phyloP scores from a whole-genome alignment of 1,284 basidiomycete genomes.

The Apiotrichum laibachii region DNA sequence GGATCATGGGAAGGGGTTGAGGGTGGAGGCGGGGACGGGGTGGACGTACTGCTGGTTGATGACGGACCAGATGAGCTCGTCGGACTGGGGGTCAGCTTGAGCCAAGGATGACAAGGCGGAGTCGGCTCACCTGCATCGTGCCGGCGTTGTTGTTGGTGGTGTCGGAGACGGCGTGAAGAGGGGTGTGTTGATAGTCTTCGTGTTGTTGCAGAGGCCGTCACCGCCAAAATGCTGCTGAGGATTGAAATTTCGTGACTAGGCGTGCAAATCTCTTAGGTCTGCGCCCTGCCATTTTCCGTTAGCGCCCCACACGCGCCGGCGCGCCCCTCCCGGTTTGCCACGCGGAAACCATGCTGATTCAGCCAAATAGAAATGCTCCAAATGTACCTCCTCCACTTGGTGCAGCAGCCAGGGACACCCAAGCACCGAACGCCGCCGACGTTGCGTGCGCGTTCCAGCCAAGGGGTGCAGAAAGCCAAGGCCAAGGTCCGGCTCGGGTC shows the following conservation, averaged over 20 bases:
- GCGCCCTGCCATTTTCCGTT: background rate
- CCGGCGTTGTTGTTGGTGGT: background rate
- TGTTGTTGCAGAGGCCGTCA: slow-evolving; percentile 1
- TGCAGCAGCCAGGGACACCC: background rate
- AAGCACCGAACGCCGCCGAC: background rate
- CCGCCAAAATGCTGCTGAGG: background rate
- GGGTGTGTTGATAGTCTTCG: background rate
- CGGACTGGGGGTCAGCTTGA: slow-evolving; percentile 62
- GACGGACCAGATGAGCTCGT: slow-evolving; percentile 94
- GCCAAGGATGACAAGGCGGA: too few species aligned
- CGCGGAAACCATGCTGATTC: too few species aligned
- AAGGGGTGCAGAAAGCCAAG: background rate
- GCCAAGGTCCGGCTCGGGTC: background rate
- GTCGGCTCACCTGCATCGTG: slow-evolving; percentile 44
- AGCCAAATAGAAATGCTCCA: too few species aligned
- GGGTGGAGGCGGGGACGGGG: background rate
- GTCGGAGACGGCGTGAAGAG: background rate
- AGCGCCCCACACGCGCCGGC: background rate
- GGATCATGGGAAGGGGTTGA: background rate
- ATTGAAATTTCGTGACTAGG: slow-evolving; percentile 10
- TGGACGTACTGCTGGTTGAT: slow-evolving; percentile 72
- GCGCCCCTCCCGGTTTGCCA: background rate
- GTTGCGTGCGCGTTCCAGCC: background rate
- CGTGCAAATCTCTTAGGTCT: slow-evolving; percentile 1
- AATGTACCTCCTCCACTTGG: too few species aligned